Base-by-base conservation (phyloP, 768 basidiomycete species). In the Lactifluus pinguis region DNA sequence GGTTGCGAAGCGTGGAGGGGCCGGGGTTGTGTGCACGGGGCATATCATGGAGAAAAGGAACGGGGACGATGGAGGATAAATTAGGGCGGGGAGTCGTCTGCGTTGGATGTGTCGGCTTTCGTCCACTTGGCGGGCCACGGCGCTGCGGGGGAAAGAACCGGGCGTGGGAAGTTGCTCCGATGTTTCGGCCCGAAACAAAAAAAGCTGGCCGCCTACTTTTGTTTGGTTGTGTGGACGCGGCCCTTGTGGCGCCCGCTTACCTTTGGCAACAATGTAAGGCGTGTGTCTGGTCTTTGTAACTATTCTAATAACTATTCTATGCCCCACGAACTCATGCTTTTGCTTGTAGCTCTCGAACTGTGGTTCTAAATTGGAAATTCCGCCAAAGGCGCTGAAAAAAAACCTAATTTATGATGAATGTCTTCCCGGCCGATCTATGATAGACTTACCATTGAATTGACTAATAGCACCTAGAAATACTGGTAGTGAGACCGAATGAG, bases 21-120 rank as follows among this genome's bases (percentile, higher is more conserved):
- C 83, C 85, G 77, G 85, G 74, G 75, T 83, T 83, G 69, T 83
- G 84, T 75, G 84, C 85, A 70, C 87, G 87, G 81, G 87, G 87
- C 88, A 90, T 90, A 73, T 86, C 86, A 89, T 89, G 85, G 84
- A 85, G 72, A 76, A 76, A 71, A 74, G 71, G 73, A 67, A 63
- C 64, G 68, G 69, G 67, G 69, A 58, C 65, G 62, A 70, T 69
- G 68, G 66, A 59, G 57, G 57, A 60, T 58, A 55, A 66, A 60
- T 65, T 67, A 65, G 62, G 60, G 57, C 49, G 55, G 51, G 59
- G 54, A 56, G 66, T 49, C 60, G 64, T 57, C 49, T 61, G 65
- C 41, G 64, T 49, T 38, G 61, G 52, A 57, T 58, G 61, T 53
- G 61, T 62, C 61, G 62, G 61, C 56, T 57, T 55, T 66, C 44